Evolutionary conservation across 1,139 yeast species (phyloP).

Genomic region (Protomyces pachydermus): DNA sequence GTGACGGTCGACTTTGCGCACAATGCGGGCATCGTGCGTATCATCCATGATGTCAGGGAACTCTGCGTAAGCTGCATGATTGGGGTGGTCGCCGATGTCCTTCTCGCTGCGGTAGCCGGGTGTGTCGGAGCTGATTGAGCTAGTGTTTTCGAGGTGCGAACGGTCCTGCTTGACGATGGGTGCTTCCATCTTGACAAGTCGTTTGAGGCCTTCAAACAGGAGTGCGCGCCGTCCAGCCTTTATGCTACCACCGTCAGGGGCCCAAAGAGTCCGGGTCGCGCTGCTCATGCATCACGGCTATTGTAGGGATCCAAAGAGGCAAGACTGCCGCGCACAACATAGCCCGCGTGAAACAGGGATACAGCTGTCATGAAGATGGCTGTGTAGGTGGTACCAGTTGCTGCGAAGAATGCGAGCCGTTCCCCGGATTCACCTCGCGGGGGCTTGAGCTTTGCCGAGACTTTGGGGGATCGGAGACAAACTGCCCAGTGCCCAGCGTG

Average conservation of each 20-base stretch:
- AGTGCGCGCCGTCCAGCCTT: too few relatives aligned
- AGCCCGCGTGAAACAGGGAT: too few relatives aligned
- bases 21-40: constrained; percentile 27
- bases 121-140: background rate
- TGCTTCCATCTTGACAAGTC: background rate
- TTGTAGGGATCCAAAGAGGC: background rate
- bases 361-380: too few relatives aligned
- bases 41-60: constrained; percentile 8
- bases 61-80: background rate
- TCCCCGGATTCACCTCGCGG: too few relatives aligned
- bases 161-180: background rate
- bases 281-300: too few relatives aligned
- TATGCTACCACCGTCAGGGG: too few relatives aligned
- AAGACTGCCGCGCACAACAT: background rate
- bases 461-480: too few relatives aligned
- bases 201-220: too few relatives aligned
- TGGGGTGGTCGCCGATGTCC: background rate
- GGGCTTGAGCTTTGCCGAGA: too few relatives aligned
- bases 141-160: background rate
- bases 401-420: too few relatives aligned
- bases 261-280: background rate
- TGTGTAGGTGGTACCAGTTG: too few relatives aligned
- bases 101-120: background rate
- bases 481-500: too few relatives aligned
- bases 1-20: constrained; percentile 44